Percentiles rank a stretch among this genome's conserved stretches.
Evolutionary conservation across 1,284 basidiomycete species (phyloP).

Genomic region (Ustilago esculenta): DNA sequence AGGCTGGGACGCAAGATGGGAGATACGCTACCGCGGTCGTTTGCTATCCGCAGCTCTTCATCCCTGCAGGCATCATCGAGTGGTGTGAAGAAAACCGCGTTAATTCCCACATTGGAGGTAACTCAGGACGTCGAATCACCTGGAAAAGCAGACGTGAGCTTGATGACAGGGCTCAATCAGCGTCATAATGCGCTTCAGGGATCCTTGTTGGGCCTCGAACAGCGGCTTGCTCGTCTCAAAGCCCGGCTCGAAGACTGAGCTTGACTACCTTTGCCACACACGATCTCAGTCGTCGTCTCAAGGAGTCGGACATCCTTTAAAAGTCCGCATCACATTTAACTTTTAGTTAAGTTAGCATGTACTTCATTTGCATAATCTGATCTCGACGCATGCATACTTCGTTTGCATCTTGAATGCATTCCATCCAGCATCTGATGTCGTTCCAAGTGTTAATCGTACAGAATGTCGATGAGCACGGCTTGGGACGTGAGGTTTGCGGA

Average conservation of each 20-base stretch:
- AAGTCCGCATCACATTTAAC: no score
- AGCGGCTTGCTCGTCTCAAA: slow-evolving; percentile 35
- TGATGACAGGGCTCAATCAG: slow-evolving; percentile 41
- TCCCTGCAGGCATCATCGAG: not conserved
- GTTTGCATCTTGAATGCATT: no score
- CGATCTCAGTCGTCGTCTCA: not conserved
- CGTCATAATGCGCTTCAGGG: slow-evolving; percentile 44
- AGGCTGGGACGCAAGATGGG: slow-evolving; percentile 18
- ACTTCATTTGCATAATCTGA: slow-evolving; percentile 8
- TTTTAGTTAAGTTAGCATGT: no score
- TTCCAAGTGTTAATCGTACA: slow-evolving; percentile 23
- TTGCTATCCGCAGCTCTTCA: slow-evolving; percentile 13
- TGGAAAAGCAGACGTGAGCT: slow-evolving; percentile 32
- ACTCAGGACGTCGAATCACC: slow-evolving; percentile 11
- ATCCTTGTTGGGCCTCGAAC: slow-evolving; percentile 34
- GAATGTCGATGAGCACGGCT: slow-evolving; percentile 54
- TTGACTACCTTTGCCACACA: no score
- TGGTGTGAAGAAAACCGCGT: not conserved
- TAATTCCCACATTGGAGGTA: slow-evolving; percentile 2
- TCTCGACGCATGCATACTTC: not conserved
- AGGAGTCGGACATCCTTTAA: not conserved
- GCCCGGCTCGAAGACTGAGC: slow-evolving; percentile 33
- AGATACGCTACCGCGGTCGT: slow-evolving; percentile 23
- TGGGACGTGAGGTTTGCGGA: slow-evolving; percentile 51
- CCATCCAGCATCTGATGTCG: not conserved